Base-by-base conservation (phyloP, 2,329 filamentous ascomycete species). In the Diaporthe amygdali region DNA sequence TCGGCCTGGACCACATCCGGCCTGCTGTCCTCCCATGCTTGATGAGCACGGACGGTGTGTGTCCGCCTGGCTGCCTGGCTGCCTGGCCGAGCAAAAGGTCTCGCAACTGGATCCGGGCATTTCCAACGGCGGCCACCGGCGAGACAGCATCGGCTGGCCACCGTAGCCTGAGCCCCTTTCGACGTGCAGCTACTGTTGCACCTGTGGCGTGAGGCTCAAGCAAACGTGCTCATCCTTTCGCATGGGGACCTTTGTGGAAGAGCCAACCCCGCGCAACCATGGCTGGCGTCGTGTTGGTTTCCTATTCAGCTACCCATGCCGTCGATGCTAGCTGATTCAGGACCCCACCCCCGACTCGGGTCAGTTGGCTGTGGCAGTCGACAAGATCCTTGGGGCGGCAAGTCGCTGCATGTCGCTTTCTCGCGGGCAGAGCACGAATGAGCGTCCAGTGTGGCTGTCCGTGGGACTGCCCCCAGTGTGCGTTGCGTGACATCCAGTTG, bases 141-240 rank as follows among this genome's bases (percentile, higher is more conserved):
- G 27, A 55, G 59, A 72, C 59, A 56, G 27, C 56, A 56, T 37
- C 51, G 51, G 49, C 46, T 61, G 32, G 59, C 67, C 47, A 44
- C 66, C 66, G 41, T 47, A 22, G 37, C 49, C n/a, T 14, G 32
- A 51, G 39, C 25, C 70, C 66, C 70, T 68, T 59, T 69, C 34
- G 41, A 49, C 47, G 30, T 66, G 70, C 66, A 69, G 69, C 52
- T 49, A 25, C 52, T 27, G 41, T 63, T 63, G 41, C 66, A 47
- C 52, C n/a, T 49, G 66, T 49, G 52, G 66, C 66, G 52, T 59
- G 52, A 68, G 66, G 66, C 66, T 59, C 66, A 68, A 68, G 32
- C 41, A 32, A 47, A 68, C 41, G 37, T 63, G 59, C 59, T 47
- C 59, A 49, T 59, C 27, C 49, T 68, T 49, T n/a, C 59, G 39